Evolutionary conservation across 108 stramenopile species (phyloP).

Genomic region (Parietichytrium sp.): DNA sequence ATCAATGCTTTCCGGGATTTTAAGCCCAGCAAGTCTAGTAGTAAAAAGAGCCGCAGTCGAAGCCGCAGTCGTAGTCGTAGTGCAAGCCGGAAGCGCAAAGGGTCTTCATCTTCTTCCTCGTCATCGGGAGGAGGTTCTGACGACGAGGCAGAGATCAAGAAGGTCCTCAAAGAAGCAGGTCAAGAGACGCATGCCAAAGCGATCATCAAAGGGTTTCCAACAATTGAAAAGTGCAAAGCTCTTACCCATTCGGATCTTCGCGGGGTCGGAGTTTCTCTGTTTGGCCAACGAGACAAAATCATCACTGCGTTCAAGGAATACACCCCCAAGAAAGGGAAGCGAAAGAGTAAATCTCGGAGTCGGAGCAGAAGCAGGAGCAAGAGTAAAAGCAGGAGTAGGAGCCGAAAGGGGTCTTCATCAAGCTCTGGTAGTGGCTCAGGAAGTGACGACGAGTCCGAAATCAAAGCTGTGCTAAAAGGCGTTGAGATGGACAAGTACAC

Average conservation of each 20-base stretch:
- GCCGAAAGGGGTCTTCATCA: background rate
- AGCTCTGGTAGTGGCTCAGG: background rate
- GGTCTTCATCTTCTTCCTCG: background rate
- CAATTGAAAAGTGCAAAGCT: background rate
- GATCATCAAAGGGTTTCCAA: background rate
- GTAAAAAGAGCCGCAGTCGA: background rate
- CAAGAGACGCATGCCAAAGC: background rate
- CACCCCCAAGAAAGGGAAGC: background rate
- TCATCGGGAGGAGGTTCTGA: background rate
- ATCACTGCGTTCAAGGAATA: background rate
- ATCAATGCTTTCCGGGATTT: background rate
- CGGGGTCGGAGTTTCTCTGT: background rate
- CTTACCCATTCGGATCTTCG: background rate
- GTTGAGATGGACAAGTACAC: too few species aligned
- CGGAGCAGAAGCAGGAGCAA: background rate
- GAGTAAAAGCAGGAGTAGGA: background rate
- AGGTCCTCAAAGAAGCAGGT: background rate
- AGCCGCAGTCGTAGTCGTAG: conserved; percentile 32
- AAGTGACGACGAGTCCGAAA: background rate
- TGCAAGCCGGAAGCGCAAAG: background rate
- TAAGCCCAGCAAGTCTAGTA: too few species aligned
- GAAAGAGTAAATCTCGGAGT: background rate
- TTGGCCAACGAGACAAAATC: background rate
- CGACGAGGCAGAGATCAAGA: background rate
- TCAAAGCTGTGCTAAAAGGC: background rate